Evolutionary conservation across 805 yeast genomes (phyloP), one percentile per base, ranked within the genome.

Genomic region (Metschnikowia drakensbergensis): DNA sequence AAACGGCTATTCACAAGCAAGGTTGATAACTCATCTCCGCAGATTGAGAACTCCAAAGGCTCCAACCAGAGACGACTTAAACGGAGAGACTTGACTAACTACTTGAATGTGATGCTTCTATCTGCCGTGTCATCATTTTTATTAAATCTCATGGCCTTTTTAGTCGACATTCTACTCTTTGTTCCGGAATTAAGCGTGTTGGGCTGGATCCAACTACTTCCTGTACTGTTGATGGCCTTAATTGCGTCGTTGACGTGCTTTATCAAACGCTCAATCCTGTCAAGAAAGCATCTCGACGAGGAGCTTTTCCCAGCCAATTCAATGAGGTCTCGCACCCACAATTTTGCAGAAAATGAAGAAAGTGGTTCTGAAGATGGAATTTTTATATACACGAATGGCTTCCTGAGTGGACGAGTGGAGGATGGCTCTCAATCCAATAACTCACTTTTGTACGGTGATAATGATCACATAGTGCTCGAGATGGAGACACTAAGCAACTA

Each of bases 111-210:
- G 17, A 65, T 82, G 55, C 73, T 86, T 33, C 56, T 84, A 2
- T 72, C 86, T 65, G 76, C 89, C 1, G 62, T 87, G 37, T 82
- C 89, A 1, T 74, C 89, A 0, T 88, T 90, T 57, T 61, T 91
- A 48, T 71, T 86, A 37, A 71, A 87, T 1, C 66, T 91, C 42
- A 71, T 92, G 45, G 83, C 91, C 5, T 87, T 92, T 54, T 68
- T 91, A 50, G 88, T 88, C 3, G 98, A 92, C 63, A 79, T 91
- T 34, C 65, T 91, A 36, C 65, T 92, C 44, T 92, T 92, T 58
- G 76, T 84, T 1, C 87, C 91, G 2, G 81, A 82, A 60, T 68
- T 92, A 47, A 76, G 81, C 46, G 90, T 89, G 83, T 78, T 84
- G 39, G 96, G 96, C 26, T 92, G 97, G 97, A 69, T 86, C 44